Evolutionary conservation across 2,329 filamentous ascomycete species (phyloP).

Genomic region (Xylariomycetidae sp.): DNA sequence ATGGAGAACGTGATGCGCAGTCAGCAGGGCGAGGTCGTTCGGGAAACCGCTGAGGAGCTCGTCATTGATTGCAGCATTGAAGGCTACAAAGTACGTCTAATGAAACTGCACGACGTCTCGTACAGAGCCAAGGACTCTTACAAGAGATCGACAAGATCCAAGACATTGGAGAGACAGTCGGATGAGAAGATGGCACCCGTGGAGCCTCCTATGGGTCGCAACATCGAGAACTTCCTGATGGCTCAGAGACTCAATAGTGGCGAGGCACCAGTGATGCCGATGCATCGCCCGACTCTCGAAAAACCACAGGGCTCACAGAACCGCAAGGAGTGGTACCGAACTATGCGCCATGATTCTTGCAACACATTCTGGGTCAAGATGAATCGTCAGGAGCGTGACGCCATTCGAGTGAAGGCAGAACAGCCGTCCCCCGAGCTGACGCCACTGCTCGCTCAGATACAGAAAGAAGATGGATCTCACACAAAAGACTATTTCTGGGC

Average conservation of each 20-base stretch:
- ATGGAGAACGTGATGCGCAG: neutral
- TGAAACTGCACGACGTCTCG: constrained; percentile 3
- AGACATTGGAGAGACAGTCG: constrained; percentile 1
- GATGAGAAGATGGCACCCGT: constrained; percentile 2
- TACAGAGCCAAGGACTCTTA: constrained; percentile 5
- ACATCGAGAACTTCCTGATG: constrained; percentile 6
- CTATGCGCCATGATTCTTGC: constrained; percentile 3
- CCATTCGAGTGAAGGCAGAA: constrained; percentile 1
- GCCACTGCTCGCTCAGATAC: constrained; percentile 5
- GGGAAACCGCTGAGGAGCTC: constrained; percentile 3
- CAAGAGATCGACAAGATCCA: constrained; percentile 2
- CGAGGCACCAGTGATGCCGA: constrained; percentile 5
- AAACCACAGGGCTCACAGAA: neutral
- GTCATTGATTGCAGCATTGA: constrained; percentile 1
- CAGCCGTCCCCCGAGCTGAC: constrained; percentile 3
- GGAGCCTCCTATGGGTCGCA: constrained; percentile 5
- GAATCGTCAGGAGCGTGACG: constrained; percentile 4
- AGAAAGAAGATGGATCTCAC: constrained; percentile 5
- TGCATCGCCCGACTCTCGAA: constrained; percentile 1
- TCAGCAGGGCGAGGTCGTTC: constrained; percentile 1
- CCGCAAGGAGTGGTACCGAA: constrained; percentile 2
- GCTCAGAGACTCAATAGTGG: constrained; percentile 4
- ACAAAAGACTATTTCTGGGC: constrained; percentile 7
- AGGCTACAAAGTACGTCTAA: neutral
- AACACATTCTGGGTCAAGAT: constrained; percentile 8